Evolutionary conservation across 208 protist species (phyloP), one percentile per base, ranked within the genome.

Genomic region (Wallacemonas collosoma): DNA sequence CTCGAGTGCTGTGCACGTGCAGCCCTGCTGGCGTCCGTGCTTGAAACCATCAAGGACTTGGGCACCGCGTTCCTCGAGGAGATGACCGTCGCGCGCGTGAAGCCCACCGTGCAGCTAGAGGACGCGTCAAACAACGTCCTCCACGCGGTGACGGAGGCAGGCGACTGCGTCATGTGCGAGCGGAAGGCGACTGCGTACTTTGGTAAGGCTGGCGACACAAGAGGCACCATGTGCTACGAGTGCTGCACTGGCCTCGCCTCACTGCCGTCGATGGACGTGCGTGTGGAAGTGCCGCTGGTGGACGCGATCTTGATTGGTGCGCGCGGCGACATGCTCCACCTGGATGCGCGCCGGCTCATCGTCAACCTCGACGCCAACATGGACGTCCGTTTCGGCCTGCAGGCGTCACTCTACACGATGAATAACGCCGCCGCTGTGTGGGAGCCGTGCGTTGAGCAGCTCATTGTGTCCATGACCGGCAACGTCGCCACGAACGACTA

Each of bases 371-470:
- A 88, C 53, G 68, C 82, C 11, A 79, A 85, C 62, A 84, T 83
- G 77, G 85, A 87, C 14, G 68, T 93, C 67, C 39, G 83, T 47
- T 47, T 90, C 15, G 79, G 77, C 39, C 26, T 90, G 76, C 76
- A 73, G 39, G 71, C 78, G 35, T 83, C 83, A 12, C 57, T 94
- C 45, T 82, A 83, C 77, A 87, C 86, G 72, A 84, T 93, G 66
- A 96, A 83, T 79, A 85, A 91, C 62, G 68, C 75, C 40, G 84
- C 87, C 14, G 82, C 82, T 26, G 82, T 96, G 26, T 96, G 91
- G 91, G 91, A 96, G 75, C 91, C 91, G 45, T 75, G 91, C 12
- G 67, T 96, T n/a, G 91, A 96, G 77, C 57, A 76, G 41, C 78
- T 96, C 51, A 80, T 86, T 36, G 72, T 55, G 6, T 72, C 44